Evolutionary conservation across 345 rosid species (phyloP).

Genomic region (Carallia pectinifolia): DNA sequence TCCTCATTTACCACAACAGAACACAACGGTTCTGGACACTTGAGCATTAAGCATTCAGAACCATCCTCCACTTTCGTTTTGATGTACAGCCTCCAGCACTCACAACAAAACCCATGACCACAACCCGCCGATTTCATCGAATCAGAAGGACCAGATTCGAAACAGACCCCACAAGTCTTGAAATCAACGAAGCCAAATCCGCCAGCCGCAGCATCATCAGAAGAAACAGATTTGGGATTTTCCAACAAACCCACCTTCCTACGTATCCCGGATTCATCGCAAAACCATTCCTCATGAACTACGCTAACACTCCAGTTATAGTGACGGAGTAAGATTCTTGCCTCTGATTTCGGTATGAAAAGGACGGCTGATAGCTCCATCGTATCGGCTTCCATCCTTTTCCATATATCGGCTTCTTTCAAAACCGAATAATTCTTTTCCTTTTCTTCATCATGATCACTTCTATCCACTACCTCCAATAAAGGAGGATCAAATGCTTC

Average conservation of each 20-base stretch:
- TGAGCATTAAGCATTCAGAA: slow-evolving; percentile 26
- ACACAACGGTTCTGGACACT: slow-evolving; percentile 34
- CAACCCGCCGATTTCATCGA: slow-evolving; percentile 17
- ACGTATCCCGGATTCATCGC: slow-evolving; percentile 20
- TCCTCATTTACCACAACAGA: slow-evolving; percentile 19
- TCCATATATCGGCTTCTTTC: slow-evolving; percentile 7
- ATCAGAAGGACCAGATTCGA: slow-evolving; percentile 8
- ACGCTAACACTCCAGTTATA: slow-evolving; percentile 16
- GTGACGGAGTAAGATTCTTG: slow-evolving; percentile 20
- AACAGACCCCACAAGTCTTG: slow-evolving; percentile 28
- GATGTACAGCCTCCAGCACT: slow-evolving; percentile 36
- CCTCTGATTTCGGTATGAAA: slow-evolving; percentile 12
- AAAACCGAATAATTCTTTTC: slow-evolving; percentile 8
- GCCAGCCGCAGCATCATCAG: background rate
- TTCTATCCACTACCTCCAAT: background rate
- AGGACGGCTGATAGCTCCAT: slow-evolving; percentile 14
- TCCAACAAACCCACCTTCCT: slow-evolving; percentile 14
- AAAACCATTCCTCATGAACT: slow-evolving; percentile 22
- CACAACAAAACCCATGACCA: slow-evolving; percentile 33
- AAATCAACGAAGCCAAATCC: background rate
- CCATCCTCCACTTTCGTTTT: slow-evolving; percentile 30
- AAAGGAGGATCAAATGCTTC: background rate
- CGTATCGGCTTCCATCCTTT: slow-evolving; percentile 11
- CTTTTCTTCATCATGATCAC: background rate
- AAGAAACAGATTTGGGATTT: background rate